Conservation (phyloP, 176 grass and related monocot genomes). For the Typha latifolia region DNA sequence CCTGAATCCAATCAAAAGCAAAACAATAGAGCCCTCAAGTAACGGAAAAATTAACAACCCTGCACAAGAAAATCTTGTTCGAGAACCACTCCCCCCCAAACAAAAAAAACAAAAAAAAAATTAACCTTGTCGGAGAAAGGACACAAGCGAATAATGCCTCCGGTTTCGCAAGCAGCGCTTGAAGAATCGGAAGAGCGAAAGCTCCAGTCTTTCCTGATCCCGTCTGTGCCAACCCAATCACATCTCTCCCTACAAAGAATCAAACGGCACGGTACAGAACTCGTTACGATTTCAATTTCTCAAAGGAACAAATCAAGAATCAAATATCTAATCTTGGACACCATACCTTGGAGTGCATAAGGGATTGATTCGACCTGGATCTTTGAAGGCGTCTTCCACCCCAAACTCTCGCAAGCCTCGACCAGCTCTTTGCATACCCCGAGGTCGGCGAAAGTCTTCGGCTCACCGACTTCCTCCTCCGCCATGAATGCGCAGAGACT, state of each 20-base stretch:
- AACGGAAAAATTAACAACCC: neutral
- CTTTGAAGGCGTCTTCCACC: constrained; percentile 23
- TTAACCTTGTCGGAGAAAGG: constrained; percentile 24
- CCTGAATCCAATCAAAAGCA: constrained; percentile 29
- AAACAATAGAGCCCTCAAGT: neutral
- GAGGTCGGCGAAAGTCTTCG: constrained; percentile 25
- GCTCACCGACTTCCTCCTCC: neutral
- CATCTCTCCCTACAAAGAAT: constrained; percentile 45
- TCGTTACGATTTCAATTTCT: too few species aligned
- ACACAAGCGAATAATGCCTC: constrained; percentile 79
- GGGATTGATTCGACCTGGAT: constrained; percentile 26
- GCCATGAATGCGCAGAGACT: too few species aligned
- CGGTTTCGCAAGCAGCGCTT: constrained; percentile 46
- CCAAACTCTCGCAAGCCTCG: constrained; percentile 25
- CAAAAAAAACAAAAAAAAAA: neutral
- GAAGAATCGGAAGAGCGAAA: constrained; percentile 73
- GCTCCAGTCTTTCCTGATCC: constrained; percentile 93
- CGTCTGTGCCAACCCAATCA: constrained; percentile 78
- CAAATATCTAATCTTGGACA: neutral
- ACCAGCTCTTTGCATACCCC: constrained; percentile 20
- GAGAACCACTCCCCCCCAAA: too few species aligned
- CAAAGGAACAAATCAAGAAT: too few species aligned
- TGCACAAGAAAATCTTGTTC: neutral
- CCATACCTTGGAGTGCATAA: constrained; percentile 19
- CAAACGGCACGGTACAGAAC: too few species aligned